Percentiles rank a stretch among this genome's conserved stretches.
Conservation (phyloP, 148 eudicot genomes). For the Rhododendron williamsianum region DNA sequence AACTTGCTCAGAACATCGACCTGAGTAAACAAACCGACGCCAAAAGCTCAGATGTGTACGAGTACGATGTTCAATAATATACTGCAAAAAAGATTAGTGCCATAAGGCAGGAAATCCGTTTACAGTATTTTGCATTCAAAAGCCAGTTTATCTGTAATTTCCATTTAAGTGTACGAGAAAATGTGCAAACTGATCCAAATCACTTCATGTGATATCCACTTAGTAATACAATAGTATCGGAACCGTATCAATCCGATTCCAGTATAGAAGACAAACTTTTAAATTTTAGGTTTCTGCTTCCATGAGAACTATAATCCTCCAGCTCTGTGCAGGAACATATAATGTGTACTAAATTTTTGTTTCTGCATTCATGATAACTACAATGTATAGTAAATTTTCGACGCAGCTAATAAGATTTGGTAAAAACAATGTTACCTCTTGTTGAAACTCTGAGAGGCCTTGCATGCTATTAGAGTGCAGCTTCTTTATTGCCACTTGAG, state of each 20-base stretch:
- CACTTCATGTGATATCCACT: background rate
- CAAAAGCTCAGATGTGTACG: background rate
- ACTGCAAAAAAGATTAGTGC: background rate
- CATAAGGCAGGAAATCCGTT: background rate
- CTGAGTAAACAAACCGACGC: constrained; percentile 23
- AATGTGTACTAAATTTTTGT: background rate
- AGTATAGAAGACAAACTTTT: background rate
- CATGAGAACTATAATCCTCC: background rate
- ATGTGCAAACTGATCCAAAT: background rate
- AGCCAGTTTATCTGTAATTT: background rate
- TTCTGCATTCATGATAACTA: background rate
- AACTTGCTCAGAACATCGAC: constrained; percentile 74
- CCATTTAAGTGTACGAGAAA: no score
- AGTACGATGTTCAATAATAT: background rate
- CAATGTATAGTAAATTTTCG: background rate
- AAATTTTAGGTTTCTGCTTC: background rate
- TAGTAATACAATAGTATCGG: background rate
- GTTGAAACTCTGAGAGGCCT: constrained; percentile 67
- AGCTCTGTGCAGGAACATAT: background rate
- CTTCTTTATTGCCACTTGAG: constrained; percentile 76
- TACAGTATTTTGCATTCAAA: background rate
- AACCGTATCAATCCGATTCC: background rate
- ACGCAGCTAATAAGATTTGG: background rate
- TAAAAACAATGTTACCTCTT: constrained; percentile 47
- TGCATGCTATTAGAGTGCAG: constrained; percentile 52